Percentiles rank a stretch among this genome's conserved stretches.
These are phyloP conservation scores for Chaetomium fimeti DNA, from an alignment of 495 filamentous ascomycete species.

Conservation along the genomic window DNA sequence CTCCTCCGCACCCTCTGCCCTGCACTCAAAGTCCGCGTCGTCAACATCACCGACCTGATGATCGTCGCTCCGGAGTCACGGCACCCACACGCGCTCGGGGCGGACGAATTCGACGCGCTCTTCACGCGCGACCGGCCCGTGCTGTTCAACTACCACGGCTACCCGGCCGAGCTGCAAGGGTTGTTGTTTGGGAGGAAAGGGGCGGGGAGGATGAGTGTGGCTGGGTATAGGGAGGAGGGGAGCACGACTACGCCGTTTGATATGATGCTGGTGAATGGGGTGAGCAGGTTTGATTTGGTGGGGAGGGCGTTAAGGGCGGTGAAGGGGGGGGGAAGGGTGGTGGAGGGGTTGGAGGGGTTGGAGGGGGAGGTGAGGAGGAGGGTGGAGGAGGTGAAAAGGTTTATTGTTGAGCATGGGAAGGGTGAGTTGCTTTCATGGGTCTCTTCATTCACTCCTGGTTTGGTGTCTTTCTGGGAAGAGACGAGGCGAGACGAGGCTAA, in stretches of 20 bases:
- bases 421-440: slow-evolving; percentile 27
- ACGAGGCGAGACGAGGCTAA: slow-evolving; percentile 10
- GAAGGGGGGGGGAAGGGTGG: slow-evolving; percentile 45
- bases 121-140: slow-evolving; percentile 62
- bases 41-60: slow-evolving; percentile 76
- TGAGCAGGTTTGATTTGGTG: slow-evolving; percentile 63
- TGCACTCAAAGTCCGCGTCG: slow-evolving; percentile 57
- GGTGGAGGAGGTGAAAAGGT: slow-evolving; percentile 54
- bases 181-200: slow-evolving; percentile 59
- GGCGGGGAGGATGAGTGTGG: slow-evolving; percentile 54
- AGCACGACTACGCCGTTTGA: slow-evolving; percentile 72
- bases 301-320: slow-evolving; percentile 49
- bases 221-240: slow-evolving; percentile 69
- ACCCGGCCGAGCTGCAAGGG: slow-evolving; percentile 60
- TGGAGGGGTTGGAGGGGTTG: slow-evolving; percentile 50
- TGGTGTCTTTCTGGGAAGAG: neutral
- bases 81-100: slow-evolving; percentile 62
- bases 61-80: slow-evolving; percentile 58
- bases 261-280: slow-evolving; percentile 68
- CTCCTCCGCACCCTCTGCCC: slow-evolving; percentile 56
- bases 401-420: slow-evolving; percentile 55
- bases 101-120: slow-evolving; percentile 55
- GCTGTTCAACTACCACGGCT: slow-evolving; percentile 74
- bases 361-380: slow-evolving; percentile 52
- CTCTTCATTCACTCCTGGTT: neutral